Percentiles rank a stretch among this genome's conserved stretches.
phyloP scores from a whole-genome alignment of 306 rosid genomes.

The Sesbania bispinosa region DNA sequence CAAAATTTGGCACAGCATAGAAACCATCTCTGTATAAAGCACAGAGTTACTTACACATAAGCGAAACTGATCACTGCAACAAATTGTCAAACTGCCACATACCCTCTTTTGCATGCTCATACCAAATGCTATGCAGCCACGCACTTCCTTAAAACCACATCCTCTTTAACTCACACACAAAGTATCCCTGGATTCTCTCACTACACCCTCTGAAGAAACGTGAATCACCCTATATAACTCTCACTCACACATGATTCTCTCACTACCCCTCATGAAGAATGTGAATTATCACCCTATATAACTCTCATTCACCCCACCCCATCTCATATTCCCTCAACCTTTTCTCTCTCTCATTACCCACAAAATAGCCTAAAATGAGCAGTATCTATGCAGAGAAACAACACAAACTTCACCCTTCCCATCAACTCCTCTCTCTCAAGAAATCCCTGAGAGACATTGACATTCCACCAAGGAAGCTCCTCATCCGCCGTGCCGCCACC shows the following conservation, averaged over 20 bases:
- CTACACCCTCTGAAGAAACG: slow-evolving; percentile 9
- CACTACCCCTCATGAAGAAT: too few species aligned
- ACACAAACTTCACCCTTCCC: too few species aligned
- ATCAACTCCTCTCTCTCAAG: slow-evolving; percentile 40
- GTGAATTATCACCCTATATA: too few species aligned
- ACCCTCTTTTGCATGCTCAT: slow-evolving; percentile 69
- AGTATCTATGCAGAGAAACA: slow-evolving; percentile 43
- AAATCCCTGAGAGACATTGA: slow-evolving; percentile 40
- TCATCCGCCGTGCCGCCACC: slow-evolving; percentile 28
- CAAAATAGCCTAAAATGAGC: slow-evolving; percentile 37
- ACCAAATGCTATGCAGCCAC: slow-evolving; percentile 69
- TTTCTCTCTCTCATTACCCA: too few species aligned
- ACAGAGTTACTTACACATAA: background rate
- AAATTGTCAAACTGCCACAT: slow-evolving; percentile 59
- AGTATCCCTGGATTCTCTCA: background rate
- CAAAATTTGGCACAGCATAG: slow-evolving; percentile 1
- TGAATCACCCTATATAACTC: slow-evolving; percentile 4
- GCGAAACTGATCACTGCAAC: slow-evolving; percentile 15
- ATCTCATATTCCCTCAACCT: too few species aligned
- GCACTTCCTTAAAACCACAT: too few species aligned
- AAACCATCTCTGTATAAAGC: too few species aligned
- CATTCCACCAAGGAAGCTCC: slow-evolving; percentile 77
- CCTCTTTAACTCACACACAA: too few species aligned
- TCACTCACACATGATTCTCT: too few species aligned
- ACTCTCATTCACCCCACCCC: background rate